Percentiles rank a stretch among this genome's conserved stretches.
Conservation (phyloP, 2,329 filamentous ascomycete species). For the Trichoderma arundinaceum region DNA sequence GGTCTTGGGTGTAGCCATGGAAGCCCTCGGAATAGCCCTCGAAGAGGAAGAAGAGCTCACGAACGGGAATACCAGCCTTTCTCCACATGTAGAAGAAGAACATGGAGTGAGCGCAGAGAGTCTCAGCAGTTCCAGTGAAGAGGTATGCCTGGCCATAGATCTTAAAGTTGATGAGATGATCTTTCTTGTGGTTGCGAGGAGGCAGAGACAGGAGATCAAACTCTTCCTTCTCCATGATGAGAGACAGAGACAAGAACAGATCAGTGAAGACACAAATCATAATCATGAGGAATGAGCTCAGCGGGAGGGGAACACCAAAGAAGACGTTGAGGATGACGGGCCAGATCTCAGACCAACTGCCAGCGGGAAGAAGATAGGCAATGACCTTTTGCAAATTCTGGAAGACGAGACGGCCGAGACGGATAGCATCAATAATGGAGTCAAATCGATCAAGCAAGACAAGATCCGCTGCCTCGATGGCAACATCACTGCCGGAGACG, state of each 20-base stretch:
- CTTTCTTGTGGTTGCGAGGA: conserved; percentile 55
- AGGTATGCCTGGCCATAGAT: conserved; percentile 60
- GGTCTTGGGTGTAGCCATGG: conserved; percentile 52
- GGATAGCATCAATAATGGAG: conserved; percentile 70
- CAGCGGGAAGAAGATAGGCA: conserved; percentile 56
- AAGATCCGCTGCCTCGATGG: conserved; percentile 68
- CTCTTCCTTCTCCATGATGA: conserved; percentile 63
- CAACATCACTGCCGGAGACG: conserved; percentile 67
- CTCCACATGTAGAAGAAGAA: conserved; percentile 60
- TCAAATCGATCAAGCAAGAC: conserved; percentile 74
- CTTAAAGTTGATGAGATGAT: conserved; percentile 58
- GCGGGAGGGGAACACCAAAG: conserved; percentile 57
- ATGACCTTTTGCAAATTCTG: conserved; percentile 52
- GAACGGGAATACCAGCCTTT: conserved; percentile 54
- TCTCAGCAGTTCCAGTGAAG: conserved; percentile 59
- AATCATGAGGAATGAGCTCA: conserved; percentile 62
- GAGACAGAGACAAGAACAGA: conserved; percentile 55
- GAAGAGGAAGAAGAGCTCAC: conserved; percentile 56
- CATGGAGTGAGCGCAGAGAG: conserved; percentile 56
- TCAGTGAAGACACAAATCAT: conserved; percentile 64
- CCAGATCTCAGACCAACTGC: conserved; percentile 63
- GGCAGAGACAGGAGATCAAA: conserved; percentile 58
- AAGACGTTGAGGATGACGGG: conserved; percentile 62
- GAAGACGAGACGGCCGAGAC: conserved; percentile 49
- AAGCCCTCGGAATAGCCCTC: conserved; percentile 56